Evolutionary conservation across 2,329 filamentous ascomycete species (phyloP).

Genomic region (Beauveria caledonica): DNA sequence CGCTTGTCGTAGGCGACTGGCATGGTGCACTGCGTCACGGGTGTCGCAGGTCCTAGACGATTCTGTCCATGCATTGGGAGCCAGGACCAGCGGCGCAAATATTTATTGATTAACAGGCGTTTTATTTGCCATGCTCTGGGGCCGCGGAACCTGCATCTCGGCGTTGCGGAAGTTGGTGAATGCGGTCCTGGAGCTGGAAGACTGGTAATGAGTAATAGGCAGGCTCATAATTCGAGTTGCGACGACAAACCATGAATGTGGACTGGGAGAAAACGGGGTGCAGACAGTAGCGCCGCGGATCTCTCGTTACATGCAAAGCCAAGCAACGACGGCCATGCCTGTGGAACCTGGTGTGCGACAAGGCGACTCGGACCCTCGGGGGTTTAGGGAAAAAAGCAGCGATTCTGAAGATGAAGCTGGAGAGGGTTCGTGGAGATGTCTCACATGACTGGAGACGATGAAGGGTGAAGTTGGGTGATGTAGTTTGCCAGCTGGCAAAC

Average conservation of each 20-base stretch:
- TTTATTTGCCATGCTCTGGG: background rate
- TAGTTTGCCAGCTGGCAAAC: background rate
- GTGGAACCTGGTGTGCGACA: background rate
- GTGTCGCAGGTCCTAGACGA: background rate
- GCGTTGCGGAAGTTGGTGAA: background rate
- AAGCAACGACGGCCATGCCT: conserved; percentile 3
- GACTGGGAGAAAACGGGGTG: background rate
- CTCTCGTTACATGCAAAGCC: background rate
- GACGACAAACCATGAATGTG: background rate
- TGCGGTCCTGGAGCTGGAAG: background rate
- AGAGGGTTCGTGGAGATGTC: background rate
- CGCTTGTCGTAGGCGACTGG: background rate
- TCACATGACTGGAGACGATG: background rate
- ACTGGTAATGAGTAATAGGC: background rate
- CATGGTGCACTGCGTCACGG: conserved; percentile 1
- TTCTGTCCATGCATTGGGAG: background rate
- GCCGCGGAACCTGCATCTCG: background rate
- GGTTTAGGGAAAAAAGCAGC: background rate
- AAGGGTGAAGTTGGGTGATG: background rate
- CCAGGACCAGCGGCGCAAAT: background rate
- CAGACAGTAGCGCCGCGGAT: conserved; percentile 1
- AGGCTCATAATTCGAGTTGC: background rate
- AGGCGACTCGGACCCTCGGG: background rate
- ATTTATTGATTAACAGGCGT: background rate
- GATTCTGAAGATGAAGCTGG: background rate